Evolutionary conservation across 23 red algal species (phyloP).

Genomic region (Porphyridium purpureum): DNA sequence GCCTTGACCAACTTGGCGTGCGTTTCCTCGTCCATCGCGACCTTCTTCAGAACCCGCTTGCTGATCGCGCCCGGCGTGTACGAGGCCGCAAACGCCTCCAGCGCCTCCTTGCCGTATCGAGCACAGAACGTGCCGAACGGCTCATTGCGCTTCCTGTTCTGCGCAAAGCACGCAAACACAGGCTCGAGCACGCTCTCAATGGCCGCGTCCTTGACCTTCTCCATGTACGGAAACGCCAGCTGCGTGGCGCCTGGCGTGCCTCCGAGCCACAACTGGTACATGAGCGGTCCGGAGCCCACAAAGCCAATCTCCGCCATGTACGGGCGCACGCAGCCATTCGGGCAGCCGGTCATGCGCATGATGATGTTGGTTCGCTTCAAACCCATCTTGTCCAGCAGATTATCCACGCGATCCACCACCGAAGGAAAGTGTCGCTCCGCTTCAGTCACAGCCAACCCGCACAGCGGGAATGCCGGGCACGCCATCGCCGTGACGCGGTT

Average conservation of each 20-base stretch:
- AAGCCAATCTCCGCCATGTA: slow-evolving; percentile 98
- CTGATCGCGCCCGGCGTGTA: no score
- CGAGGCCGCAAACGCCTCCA: no score
- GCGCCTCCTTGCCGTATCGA: slow-evolving; percentile 75
- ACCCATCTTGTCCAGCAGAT: slow-evolving; percentile 37
- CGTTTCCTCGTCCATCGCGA: no score
- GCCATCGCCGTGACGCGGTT: slow-evolving; percentile 76
- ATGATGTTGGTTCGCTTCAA: slow-evolving; percentile 31
- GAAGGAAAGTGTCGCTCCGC: slow-evolving; percentile 85
- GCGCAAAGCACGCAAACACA: slow-evolving; percentile 31
- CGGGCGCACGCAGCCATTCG: slow-evolving; percentile 89
- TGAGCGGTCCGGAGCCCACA: slow-evolving; percentile 56
- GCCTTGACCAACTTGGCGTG: no score
- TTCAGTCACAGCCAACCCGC: slow-evolving; percentile 77
- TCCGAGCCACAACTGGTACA: slow-evolving; percentile 94
- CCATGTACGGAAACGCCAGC: slow-evolving; percentile 60
- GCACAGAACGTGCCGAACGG: slow-evolving; percentile 78
- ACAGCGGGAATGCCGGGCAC: slow-evolving; percentile 92
- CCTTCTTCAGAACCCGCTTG: no score
- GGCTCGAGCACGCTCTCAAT: slow-evolving; percentile 47
- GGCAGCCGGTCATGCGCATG: slow-evolving; percentile 92
- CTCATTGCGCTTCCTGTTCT: slow-evolving; percentile 22
- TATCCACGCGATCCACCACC: slow-evolving; percentile 48
- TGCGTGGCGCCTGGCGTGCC: slow-evolving; percentile 72
- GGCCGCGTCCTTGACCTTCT: slow-evolving; percentile 30